Conservation (phyloP, 2,329 filamentous ascomycete species). For the Ophiocordyceps camponoti-floridani region DNA sequence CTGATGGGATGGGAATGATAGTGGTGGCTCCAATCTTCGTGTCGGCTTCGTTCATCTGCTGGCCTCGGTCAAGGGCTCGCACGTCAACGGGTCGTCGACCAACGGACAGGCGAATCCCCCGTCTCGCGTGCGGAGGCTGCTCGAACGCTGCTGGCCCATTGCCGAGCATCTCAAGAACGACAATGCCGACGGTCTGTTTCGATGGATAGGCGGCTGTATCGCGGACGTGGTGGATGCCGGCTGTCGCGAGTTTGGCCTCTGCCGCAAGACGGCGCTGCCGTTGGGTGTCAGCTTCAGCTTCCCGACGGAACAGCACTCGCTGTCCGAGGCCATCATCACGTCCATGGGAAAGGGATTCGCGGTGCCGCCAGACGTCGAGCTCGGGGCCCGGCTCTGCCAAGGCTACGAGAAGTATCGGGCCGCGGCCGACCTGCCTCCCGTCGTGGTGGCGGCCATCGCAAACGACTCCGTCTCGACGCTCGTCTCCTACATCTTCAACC, state of each 20-base stretch:
- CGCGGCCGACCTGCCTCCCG: constrained; percentile 33
- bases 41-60: constrained; percentile 49
- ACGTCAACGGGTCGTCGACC: neutral
- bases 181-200: constrained; percentile 56
- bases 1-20: constrained; percentile 9
- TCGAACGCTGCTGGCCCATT: constrained; percentile 61
- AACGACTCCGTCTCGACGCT: constrained; percentile 71
- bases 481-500: constrained; percentile 58
- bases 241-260: constrained; percentile 22
- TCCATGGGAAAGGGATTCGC: constrained; percentile 56
- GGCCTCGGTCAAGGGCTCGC: constrained; percentile 2
- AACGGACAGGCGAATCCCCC: constrained; percentile 3
- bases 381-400: constrained; percentile 37
- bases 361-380: constrained; percentile 39
- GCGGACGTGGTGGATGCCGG: constrained; percentile 51
- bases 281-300: constrained; percentile 57
- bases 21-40: constrained; percentile 50
- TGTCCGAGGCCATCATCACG: constrained; percentile 45
- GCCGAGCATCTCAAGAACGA: constrained; percentile 55
- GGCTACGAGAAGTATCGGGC: constrained; percentile 37
- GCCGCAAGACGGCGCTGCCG: constrained; percentile 28
- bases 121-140: constrained; percentile 32
- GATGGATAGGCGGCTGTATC: constrained; percentile 68
- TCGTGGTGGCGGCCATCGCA: constrained; percentile 58
- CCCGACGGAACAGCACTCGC: constrained; percentile 45